A percentile compares a stretch with the other conserved stretches of the same genome.
Evolutionary conservation across 2,329 filamentous ascomycete genomes (phyloP).

Genomic region (Monilinia fructicola): DNA sequence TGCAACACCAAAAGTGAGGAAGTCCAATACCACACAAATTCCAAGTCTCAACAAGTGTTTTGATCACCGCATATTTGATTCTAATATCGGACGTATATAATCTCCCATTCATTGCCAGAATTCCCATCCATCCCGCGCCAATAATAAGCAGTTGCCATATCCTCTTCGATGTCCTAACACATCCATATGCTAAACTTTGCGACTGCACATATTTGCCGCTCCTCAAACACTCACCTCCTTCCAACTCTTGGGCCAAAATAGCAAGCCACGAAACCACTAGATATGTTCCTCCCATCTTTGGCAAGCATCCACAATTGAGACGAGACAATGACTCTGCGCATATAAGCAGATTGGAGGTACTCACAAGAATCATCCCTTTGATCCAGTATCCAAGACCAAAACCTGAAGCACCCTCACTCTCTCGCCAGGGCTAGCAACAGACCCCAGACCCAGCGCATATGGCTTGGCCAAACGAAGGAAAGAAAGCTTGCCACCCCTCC

Average conservation of each 20-base stretch:
- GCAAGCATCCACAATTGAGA: too few relatives aligned
- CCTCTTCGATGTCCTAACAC: background rate
- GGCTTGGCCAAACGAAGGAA: background rate
- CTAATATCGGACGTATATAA: background rate
- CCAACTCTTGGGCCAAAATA: background rate
- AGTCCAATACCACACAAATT: background rate
- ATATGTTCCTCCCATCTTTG: too few relatives aligned
- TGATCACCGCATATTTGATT: background rate
- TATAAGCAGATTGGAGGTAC: too few relatives aligned
- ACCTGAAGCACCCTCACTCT: too few relatives aligned
- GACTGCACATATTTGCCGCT: background rate
- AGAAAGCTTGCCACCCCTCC: background rate
- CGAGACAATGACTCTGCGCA: too few relatives aligned
- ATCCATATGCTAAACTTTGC: background rate
- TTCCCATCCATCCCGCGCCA: background rate
- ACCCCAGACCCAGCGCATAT: background rate
- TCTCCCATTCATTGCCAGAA: background rate
- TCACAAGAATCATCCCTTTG: too few relatives aligned
- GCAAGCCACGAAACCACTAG: background rate
- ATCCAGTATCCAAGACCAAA: background rate
- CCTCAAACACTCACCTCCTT: background rate
- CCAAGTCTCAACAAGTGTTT: background rate
- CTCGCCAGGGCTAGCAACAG: too few relatives aligned
- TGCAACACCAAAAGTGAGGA: background rate
- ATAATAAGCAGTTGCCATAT: background rate